Percentiles rank a stretch among this genome's conserved stretches.
These are phyloP conservation scores for Blastobotrys apis DNA, from an alignment of 1,139 yeast species.

Conservation along the genomic window DNA sequence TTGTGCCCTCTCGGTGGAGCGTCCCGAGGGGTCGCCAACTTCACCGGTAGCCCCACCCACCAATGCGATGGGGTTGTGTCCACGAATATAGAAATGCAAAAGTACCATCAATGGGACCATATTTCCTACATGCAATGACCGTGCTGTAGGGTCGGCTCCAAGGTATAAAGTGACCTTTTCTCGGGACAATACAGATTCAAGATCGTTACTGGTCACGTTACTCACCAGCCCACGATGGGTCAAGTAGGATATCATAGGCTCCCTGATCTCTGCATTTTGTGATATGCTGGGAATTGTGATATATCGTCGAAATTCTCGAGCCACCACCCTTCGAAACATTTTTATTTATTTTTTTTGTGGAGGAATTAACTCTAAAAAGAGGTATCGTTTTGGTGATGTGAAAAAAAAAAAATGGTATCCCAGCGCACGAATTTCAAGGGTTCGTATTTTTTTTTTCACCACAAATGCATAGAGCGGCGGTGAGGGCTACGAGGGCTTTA, in stretches of 20 bases:
- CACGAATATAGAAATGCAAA: conserved; percentile 76
- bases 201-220: conserved; percentile 28
- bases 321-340: neutral
- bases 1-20: conserved; percentile 64
- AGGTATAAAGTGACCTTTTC: conserved; percentile 62
- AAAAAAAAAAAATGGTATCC: conserved; percentile 1
- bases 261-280: neutral
- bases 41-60: conserved; percentile 98
- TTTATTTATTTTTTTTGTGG: neutral
- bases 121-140: conserved; percentile 85
- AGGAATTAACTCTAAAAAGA: neutral
- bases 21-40: conserved; percentile 97
- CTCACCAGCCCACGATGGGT: conserved; percentile 25
- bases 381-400: neutral
- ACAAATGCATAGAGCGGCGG: too few species aligned
- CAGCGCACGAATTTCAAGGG: too few species aligned
- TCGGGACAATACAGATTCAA: conserved; percentile 40
- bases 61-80: conserved; percentile 75
- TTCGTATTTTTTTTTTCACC: too few species aligned
- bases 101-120: conserved; percentile 80
- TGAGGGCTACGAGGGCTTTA: too few species aligned
- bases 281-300: neutral
- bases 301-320: neutral
- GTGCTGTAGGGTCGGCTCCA: conserved; percentile 97
- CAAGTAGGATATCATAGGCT: conserved; percentile 20